Evolutionary conservation across 108 stramenopile species (phyloP).

Genomic region (Thalassiosira profunda): DNA sequence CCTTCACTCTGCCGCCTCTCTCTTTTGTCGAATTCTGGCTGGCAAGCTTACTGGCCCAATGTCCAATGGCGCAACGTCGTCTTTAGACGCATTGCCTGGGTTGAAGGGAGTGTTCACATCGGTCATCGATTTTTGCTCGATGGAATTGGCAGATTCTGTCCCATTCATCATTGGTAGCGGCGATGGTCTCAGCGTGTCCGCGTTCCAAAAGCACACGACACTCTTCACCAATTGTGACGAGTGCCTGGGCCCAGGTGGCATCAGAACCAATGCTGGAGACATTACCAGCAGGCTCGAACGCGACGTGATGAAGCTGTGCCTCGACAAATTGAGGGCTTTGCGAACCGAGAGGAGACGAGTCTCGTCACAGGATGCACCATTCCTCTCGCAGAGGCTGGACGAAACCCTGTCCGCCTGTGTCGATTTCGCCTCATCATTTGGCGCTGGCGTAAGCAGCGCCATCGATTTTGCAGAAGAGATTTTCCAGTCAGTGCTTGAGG

Average conservation of each 20-base stretch:
- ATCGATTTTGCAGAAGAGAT: slow-evolving; percentile 22
- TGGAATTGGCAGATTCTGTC: slow-evolving; percentile 12
- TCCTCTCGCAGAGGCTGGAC: slow-evolving; percentile 7
- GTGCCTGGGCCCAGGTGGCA: slow-evolving; percentile 16
- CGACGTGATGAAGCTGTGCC: slow-evolving; percentile 31
- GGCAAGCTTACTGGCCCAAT: slow-evolving; percentile 21
- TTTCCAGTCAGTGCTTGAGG: slow-evolving; percentile 19
- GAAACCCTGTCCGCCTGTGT: slow-evolving; percentile 25
- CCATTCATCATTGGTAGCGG: slow-evolving; percentile 26
- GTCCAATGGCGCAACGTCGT: no score
- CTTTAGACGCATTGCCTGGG: no score
- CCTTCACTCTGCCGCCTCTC: slow-evolving; percentile 26
- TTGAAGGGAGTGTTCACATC: slow-evolving; percentile 24
- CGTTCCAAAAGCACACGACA: slow-evolving; percentile 32
- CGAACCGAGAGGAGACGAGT: background rate
- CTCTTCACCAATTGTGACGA: slow-evolving; percentile 9
- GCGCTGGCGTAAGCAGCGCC: no score
- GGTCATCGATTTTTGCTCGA: slow-evolving; percentile 33
- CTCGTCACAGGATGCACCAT: background rate
- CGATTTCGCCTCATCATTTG: slow-evolving; percentile 32
- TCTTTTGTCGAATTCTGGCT: slow-evolving; percentile 16
- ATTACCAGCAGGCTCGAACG: slow-evolving; percentile 4
- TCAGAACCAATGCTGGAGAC: background rate
- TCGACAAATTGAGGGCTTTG: slow-evolving; percentile 24
- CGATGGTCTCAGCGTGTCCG: background rate